phyloP scores from a whole-genome alignment of 768 basidiomycete species.

The Leccinum subgranulosum region DNA sequence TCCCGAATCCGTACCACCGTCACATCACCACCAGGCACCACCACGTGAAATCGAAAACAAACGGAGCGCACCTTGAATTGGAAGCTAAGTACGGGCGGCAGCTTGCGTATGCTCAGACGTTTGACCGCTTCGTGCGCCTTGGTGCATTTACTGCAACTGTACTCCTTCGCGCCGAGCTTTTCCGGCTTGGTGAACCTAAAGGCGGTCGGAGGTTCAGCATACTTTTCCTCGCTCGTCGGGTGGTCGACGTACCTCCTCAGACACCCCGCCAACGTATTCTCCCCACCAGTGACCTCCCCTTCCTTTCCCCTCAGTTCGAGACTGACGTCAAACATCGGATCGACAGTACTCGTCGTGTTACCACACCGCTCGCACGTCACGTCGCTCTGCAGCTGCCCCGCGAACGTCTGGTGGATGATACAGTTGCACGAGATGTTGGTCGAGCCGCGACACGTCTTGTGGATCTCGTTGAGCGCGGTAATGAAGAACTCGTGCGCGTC shows the following conservation, averaged over 20 bases:
- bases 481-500: conserved; percentile 92
- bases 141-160: conserved; percentile 79
- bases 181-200: conserved; percentile 82
- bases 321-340: conserved; percentile 90
- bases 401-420: conserved; percentile 87
- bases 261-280: conserved; percentile 72
- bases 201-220: neutral
- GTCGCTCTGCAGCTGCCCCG: conserved; percentile 83
- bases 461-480: conserved; percentile 81
- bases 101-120: conserved; percentile 75
- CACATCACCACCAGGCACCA: too few relatives aligned
- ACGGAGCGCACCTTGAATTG: conserved; percentile 72
- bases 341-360: conserved; percentile 72
- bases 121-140: conserved; percentile 79
- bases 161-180: conserved; percentile 77
- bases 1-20: neutral
- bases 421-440: conserved; percentile 84
- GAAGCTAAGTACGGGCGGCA: conserved; percentile 89
- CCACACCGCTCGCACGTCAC: conserved; percentile 86
- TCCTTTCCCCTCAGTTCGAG: conserved; percentile 69
- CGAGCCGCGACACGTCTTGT: conserved; percentile 69
- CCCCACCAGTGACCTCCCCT: conserved; percentile 42
- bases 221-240: neutral
- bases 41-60: neutral
- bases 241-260: conserved; percentile 55